Evolutionary conservation across 2,329 filamentous ascomycete genomes (phyloP).

Genomic region (Fonsecaea pedrosoi): DNA sequence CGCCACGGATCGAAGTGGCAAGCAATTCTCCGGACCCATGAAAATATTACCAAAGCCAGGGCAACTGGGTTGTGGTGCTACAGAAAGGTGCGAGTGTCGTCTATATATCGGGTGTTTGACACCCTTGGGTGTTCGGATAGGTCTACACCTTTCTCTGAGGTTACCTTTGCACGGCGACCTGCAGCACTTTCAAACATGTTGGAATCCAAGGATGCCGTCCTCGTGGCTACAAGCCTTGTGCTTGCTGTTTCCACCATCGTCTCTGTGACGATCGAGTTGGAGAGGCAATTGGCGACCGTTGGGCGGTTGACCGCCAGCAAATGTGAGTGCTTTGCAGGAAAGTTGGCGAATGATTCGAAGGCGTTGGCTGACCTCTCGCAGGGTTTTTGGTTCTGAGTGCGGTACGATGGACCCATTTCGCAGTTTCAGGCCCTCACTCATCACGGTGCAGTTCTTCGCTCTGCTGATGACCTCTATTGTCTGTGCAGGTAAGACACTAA

Average conservation of each 20-base stretch:
- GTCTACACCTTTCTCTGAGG: slow-evolving; percentile 16
- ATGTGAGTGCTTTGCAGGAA: slow-evolving; percentile 23
- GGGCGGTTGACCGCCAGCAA: slow-evolving; percentile 33
- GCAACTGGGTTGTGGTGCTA: not conserved
- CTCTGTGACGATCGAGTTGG: slow-evolving; percentile 30
- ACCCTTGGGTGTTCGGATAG: slow-evolving; percentile 7
- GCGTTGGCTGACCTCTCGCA: slow-evolving; percentile 15
- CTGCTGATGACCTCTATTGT: slow-evolving; percentile 33
- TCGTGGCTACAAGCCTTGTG: slow-evolving; percentile 34
- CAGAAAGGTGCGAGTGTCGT: slow-evolving; percentile 2
- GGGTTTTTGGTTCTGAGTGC: slow-evolving; percentile 32
- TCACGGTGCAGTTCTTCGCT: slow-evolving; percentile 30
- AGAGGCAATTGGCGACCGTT: slow-evolving; percentile 29
- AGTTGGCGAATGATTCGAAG: not conserved
- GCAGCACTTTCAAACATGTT: slow-evolving; percentile 31
- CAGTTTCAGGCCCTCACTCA: slow-evolving; percentile 8
- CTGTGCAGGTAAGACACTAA: slow-evolving; percentile 29
- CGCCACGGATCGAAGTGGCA: slow-evolving; percentile 13
- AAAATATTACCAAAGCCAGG: slow-evolving; percentile 5
- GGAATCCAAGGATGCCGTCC: slow-evolving; percentile 28
- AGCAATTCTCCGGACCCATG: slow-evolving; percentile 11
- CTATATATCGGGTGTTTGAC: slow-evolving; percentile 22
- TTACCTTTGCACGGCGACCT: slow-evolving; percentile 23
- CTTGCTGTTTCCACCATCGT: slow-evolving; percentile 34
- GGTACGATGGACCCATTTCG: slow-evolving; percentile 13